These are phyloP conservation scores for Chlamydomonas applanata DNA, from an alignment of 139 green algal species.

Conservation along the genomic window DNA sequence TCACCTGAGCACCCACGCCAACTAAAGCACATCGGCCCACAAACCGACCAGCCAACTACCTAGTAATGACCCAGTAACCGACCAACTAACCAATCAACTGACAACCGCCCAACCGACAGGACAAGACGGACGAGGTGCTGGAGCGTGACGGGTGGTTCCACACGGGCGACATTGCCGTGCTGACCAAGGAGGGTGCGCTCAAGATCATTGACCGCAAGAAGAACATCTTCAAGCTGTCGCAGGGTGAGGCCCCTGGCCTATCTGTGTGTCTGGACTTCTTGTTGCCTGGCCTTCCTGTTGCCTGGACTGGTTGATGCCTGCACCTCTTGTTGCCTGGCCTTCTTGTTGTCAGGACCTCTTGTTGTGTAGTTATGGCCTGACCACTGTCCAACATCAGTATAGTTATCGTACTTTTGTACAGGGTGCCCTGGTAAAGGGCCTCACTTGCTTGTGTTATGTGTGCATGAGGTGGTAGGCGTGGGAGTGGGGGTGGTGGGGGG, in stretches of 20 bases:
- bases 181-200: constrained; percentile 71
- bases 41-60: too few relatives aligned
- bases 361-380: too few relatives aligned
- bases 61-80: too few relatives aligned
- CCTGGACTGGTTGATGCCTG: background rate
- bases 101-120: background rate
- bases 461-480: too few relatives aligned
- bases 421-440: too few relatives aligned
- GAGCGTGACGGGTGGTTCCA: constrained; percentile 67
- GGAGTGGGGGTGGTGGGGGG: too few relatives aligned
- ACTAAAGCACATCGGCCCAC: too few relatives aligned
- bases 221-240: constrained; percentile 99
- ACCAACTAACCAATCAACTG: too few relatives aligned
- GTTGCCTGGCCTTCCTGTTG: background rate
- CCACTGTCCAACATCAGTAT: too few relatives aligned
- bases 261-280: background rate
- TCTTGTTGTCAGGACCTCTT: background rate
- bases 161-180: constrained; percentile 82
- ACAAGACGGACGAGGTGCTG: constrained; percentile 60
- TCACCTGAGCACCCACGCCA: too few relatives aligned
- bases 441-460: too few relatives aligned
- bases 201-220: constrained; percentile 96
- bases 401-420: too few relatives aligned
- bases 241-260: constrained; percentile 59
- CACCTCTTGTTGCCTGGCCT: background rate